phyloP scores from a whole-genome alignment of 805 yeast species.

The Ogataea pignaliae region DNA sequence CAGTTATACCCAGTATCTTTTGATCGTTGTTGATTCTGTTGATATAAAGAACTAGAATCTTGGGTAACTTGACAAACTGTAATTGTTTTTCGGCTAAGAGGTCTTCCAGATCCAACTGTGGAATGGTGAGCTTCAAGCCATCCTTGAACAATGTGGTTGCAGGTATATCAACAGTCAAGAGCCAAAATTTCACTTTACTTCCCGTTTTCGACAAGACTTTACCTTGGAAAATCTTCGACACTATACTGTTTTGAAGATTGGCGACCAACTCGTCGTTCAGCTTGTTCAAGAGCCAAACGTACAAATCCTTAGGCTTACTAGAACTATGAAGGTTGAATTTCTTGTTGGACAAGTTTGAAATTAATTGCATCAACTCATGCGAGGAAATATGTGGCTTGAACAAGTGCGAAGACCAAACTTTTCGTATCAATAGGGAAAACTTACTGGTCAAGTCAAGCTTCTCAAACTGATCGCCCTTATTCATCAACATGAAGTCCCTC shows the following conservation, averaged over 20 bases:
- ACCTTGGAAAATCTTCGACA: constrained; percentile 49
- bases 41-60: constrained; percentile 49
- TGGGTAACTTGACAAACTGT: constrained; percentile 43
- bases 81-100: constrained; percentile 42
- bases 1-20: constrained; percentile 25
- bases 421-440: constrained; percentile 46
- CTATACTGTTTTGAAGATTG: constrained; percentile 20
- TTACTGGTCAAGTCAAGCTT: constrained; percentile 37
- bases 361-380: constrained; percentile 53
- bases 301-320: constrained; percentile 51
- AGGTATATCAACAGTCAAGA: constrained; percentile 58
- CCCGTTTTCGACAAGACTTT: constrained; percentile 27
- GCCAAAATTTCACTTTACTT: constrained; percentile 41
- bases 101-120: constrained; percentile 43
- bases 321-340: constrained; percentile 35
- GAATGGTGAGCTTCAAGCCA: constrained; percentile 39
- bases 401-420: constrained; percentile 59
- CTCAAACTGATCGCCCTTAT: constrained; percentile 9
- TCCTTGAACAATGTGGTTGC: constrained; percentile 51
- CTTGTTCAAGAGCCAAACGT: constrained; percentile 56
- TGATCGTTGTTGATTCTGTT: constrained; percentile 45
- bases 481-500: constrained; percentile 41
- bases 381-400: constrained; percentile 64
- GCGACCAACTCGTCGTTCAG: constrained; percentile 29
- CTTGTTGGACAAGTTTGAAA: constrained; percentile 40